phyloP scores from a whole-genome alignment of 768 basidiomycete species.

The Pleurotus salmoneostramineus region DNA sequence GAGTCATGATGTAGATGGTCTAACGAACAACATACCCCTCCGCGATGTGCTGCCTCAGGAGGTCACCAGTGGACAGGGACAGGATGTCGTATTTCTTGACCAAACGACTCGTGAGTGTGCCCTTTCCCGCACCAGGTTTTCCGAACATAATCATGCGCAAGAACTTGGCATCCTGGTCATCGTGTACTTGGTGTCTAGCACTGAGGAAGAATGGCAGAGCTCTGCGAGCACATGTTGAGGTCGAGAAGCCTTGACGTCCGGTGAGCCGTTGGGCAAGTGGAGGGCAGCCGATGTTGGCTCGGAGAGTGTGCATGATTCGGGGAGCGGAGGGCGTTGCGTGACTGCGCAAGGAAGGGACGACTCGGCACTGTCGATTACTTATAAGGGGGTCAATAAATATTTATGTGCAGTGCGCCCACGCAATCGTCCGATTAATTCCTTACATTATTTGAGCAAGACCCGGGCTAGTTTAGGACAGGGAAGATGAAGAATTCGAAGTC shows the following conservation, averaged over 20 bases:
- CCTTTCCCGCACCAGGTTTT: conserved; percentile 84
- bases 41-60: conserved; percentile 80
- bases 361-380: not conserved
- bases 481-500: not conserved
- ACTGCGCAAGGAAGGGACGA: not conserved
- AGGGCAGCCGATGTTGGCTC: not conserved
- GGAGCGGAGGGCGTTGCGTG: not conserved
- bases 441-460: not conserved
- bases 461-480: not conserved
- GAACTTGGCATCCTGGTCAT: conserved; percentile 32
- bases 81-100: conserved; percentile 79
- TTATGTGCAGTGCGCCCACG: not conserved
- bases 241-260: conserved; percentile 20
- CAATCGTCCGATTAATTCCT: conserved; percentile 2
- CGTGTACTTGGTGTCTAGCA: conserved; percentile 29
- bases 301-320: not conserved
- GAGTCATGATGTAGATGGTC: too few species aligned
- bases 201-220: conserved; percentile 53
- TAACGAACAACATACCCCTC: conserved; percentile 37
- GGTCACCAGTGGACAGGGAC: conserved; percentile 79
- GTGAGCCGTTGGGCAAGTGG: not conserved
- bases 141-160: conserved; percentile 76
- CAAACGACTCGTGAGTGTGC: conserved; percentile 73
- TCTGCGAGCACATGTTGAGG: conserved; percentile 28
- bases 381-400: not conserved